A percentile compares a stretch with the other conserved stretches of the same genome.
These are phyloP conservation scores for Aspergillus phoenicis DNA, from an alignment of 2,329 filamentous ascomycete genomes.

Conservation along the genomic window DNA sequence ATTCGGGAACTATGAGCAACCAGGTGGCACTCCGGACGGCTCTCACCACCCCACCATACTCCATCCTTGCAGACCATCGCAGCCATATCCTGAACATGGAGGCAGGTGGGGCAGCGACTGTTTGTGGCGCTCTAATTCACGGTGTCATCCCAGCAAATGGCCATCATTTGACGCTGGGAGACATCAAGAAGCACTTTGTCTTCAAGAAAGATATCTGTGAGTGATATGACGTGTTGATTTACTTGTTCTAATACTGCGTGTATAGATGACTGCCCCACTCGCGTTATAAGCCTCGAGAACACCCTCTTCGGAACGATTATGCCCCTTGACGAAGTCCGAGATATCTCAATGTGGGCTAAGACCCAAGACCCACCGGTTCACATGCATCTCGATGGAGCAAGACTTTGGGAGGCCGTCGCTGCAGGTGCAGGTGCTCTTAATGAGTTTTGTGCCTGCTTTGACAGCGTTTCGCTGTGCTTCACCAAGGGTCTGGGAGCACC, in stretches of 20 bases:
- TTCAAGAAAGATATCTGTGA: conserved; percentile 53
- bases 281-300: conserved; percentile 76
- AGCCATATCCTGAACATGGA: conserved; percentile 23
- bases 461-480: conserved; percentile 72
- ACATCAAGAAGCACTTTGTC: conserved; percentile 7
- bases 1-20: conserved; percentile 30
- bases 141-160: conserved; percentile 13
- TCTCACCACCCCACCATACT: conserved; percentile 20
- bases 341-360: conserved; percentile 67
- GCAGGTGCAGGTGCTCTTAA: conserved; percentile 63
- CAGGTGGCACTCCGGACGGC: conserved; percentile 21
- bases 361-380: conserved; percentile 49
- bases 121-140: conserved; percentile 16
- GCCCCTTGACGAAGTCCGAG: conserved; percentile 67
- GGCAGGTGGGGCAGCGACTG: conserved; percentile 16
- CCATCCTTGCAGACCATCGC: conserved; percentile 19
- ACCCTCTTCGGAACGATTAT: conserved; percentile 74
- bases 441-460: conserved; percentile 67
- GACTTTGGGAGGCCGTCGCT: conserved; percentile 74
- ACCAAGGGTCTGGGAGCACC: conserved; percentile 76
- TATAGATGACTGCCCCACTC: conserved; percentile 72
- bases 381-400: conserved; percentile 73
- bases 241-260: no score
- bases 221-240: no score
- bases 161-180: conserved; percentile 16